Evolutionary conservation across 192 early-diverging fungal genomes (phyloP), one percentile per base, ranked within the genome.

Genomic region (Geosiphon pyriformis): DNA sequence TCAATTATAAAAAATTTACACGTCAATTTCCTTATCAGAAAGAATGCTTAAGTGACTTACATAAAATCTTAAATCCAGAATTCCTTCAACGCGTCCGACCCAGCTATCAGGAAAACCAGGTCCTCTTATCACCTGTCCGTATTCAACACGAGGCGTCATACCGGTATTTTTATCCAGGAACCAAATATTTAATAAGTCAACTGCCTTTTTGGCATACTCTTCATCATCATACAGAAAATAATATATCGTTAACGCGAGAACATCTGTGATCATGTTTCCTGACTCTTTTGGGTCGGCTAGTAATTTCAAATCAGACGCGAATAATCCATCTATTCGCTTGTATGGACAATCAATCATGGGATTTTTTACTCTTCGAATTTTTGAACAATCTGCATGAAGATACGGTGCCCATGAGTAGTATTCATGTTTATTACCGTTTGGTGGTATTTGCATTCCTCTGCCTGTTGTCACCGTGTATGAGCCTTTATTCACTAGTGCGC

Each of bases 321-420:
- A 29, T 26, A 6, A 8, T 25, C 60, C 60, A 32, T 61, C 42
- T 8, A 2, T 0, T 61, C 12, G 2, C 11, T 61, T 12, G n/a
- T 61, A 61, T 3, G 26, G 42, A 48, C 60, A 61, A 17, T 61
- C 32, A 47, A 37, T 61, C 35, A 33, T 12, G 2, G 34, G 37
- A 42, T 61, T 37, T 15, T 32, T 22, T 15, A 61, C 25, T 26
- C 46, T 34, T 61, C 11, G 17, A 27, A 61, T 46, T 33, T 23
- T 37, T 3, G 23, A 12, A 46, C 60, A 61, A 23, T 17, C 12
- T 61, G 60, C 29, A 20, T 31, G 32, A 12, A 22, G 46, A 6
- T 61, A 61, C 17, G 60, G 60, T 27, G 60, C 60, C 31, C 35
- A 61, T 61, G 60, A 61, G 7, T 37, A n/a, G 29, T 47, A 61